Conservation (phyloP, 176 grass and related monocot genomes). For the Bonia amplexicaulis region DNA sequence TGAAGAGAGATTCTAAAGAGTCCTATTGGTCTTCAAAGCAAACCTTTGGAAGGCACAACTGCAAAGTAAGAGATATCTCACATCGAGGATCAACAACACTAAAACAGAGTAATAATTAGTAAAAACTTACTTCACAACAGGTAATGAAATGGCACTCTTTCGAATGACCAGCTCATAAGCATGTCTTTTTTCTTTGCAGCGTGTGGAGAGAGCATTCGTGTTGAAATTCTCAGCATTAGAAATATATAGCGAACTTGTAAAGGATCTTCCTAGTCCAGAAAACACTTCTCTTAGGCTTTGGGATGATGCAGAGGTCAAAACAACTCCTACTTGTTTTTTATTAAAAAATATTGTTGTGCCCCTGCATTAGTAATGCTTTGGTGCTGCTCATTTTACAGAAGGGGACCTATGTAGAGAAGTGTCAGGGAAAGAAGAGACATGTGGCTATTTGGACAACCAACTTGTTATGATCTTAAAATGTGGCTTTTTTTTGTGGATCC, state of each 20-base stretch:
- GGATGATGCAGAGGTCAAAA: slow-evolving; percentile 80
- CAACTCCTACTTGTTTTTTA: neutral
- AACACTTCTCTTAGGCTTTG: slow-evolving; percentile 67
- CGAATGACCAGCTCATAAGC: neutral
- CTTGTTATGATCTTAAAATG: too few relatives aligned
- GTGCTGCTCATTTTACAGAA: slow-evolving; percentile 56
- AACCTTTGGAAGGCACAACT: too few relatives aligned
- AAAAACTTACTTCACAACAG: neutral
- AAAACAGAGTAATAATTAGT: neutral
- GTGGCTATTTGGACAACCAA: too few relatives aligned
- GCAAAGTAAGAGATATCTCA: too few relatives aligned
- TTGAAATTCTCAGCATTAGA: slow-evolving; percentile 92
- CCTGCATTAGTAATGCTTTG: slow-evolving; percentile 25
- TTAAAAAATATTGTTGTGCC: neutral
- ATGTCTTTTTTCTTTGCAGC: slow-evolving; percentile 39
- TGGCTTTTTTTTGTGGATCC: too few relatives aligned
- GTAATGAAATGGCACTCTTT: neutral
- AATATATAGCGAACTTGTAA: slow-evolving; percentile 93
- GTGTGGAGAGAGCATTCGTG: slow-evolving; percentile 88
- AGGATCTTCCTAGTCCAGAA: slow-evolving; percentile 73
- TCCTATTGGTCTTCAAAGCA: too few relatives aligned
- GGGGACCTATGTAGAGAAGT: slow-evolving; percentile 68
- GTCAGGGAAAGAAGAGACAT: too few relatives aligned
- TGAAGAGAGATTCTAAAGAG: too few relatives aligned
- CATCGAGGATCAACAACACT: too few relatives aligned